A percentile compares a stretch with the other conserved stretches of the same genome.
Conservation (phyloP, 441 rosid genomes). For the Populus trichocarpa region DNA sequence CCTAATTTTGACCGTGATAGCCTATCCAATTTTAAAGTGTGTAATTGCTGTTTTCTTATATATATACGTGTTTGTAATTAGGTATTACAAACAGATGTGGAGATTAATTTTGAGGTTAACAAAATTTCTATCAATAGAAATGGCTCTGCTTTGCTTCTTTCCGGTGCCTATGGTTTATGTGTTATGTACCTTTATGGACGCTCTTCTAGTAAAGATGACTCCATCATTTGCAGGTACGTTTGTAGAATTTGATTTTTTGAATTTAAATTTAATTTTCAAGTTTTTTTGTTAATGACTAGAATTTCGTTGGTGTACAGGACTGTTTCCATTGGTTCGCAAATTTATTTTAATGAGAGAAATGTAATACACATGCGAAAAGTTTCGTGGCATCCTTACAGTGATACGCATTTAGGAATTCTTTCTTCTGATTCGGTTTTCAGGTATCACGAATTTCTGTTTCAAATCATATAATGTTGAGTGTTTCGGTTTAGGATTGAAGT, state of each 20-base stretch:
- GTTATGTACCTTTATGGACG: conserved; percentile 80
- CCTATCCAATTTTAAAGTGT: neutral
- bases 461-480: neutral
- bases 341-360: conserved; percentile 56
- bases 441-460: conserved; percentile 31
- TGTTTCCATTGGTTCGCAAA: conserved; percentile 63
- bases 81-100: conserved; percentile 68
- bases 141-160: conserved; percentile 73
- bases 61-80: conserved; percentile 15
- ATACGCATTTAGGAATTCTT: conserved; percentile 81
- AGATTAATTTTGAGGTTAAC: conserved; percentile 47
- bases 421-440: conserved; percentile 96
- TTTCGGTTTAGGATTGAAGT: neutral
- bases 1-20: neutral
- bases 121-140: conserved; percentile 76
- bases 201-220: conserved; percentile 44
- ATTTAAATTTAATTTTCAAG: neutral
- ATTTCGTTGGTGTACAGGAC: conserved; percentile 47
- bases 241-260: neutral
- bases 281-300: neutral
- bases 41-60: neutral
- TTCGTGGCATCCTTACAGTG: conserved; percentile 87
- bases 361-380: conserved; percentile 54
- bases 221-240: conserved; percentile 70
- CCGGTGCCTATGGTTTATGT: conserved; percentile 63